Base-by-base conservation (phyloP, 208 protist genomes). In the Wallacemonas sp. region DNA sequence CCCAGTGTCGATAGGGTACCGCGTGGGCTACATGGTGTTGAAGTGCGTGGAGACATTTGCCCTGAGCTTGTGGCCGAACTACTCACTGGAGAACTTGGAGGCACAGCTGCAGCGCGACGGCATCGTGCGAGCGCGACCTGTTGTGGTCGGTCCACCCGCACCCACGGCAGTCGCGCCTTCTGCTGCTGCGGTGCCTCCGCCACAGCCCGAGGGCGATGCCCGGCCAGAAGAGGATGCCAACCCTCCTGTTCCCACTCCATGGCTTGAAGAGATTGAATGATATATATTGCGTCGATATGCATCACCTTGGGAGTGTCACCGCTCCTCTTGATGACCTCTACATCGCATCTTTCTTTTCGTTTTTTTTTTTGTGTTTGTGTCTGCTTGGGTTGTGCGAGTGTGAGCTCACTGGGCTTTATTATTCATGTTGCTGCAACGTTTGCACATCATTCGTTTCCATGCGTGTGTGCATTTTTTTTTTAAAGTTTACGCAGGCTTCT, bases 41-140 rank as follows among this genome's bases (percentile, higher is more conserved):
- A 90, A 90, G 70, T 85, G 82, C 51, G 44, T 80, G 3, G 85
- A 86, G 49, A 76, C 83, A 9, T 87, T 92, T 66, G 3, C 92
- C 0, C 24, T 88, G 22, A 92, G 85, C 53, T 1, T 94, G 8
- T 91, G 53, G 31, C 88, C 88, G 11, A 82, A 68, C 58, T 94
- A 87, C 66, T 85, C 80, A 1, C 53, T 91, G 0, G 80, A 89
- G 28, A 30, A 56, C 4, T 62, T 94, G 2, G 82, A 94, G 71
- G 41, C 49, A n/a, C 83, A 90, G 58, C 64, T 94, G 19, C 34
- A 59, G 28, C 49, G 42, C n/a, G 88, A 94, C 60, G 79, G 75
- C 51, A 90, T 94, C 54, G 59, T 91, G 12, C 49, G 22, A 2
- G 56, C 67, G 44, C 63, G 64, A 2, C 34, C 68, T 9, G 44